Evolutionary conservation across 345 rosid genomes (phyloP).

Genomic region (Adansonia digitata): DNA sequence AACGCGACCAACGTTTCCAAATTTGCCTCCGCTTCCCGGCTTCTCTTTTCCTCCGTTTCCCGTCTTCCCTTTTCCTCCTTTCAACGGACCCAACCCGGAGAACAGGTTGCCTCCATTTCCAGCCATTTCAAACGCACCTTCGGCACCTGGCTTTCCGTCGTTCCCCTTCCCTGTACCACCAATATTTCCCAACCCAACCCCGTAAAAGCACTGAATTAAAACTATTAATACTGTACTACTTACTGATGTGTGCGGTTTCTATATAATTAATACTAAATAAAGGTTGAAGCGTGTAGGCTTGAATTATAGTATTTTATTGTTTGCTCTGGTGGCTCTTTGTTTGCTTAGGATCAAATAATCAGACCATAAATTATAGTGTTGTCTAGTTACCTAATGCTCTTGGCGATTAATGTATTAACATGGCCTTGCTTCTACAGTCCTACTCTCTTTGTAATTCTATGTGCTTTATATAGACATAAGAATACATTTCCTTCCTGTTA

Average conservation of each 20-base stretch:
- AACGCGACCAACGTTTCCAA: not conserved
- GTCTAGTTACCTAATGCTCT: not conserved
- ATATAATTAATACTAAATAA: not conserved
- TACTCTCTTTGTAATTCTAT: not conserved
- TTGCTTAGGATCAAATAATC: not conserved
- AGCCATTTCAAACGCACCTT: not conserved
- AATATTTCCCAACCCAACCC: not conserved
- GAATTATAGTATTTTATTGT: not conserved
- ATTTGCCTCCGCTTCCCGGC: constrained; percentile 16
- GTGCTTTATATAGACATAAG: not conserved
- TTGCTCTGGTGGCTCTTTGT: not conserved
- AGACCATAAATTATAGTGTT: not conserved
- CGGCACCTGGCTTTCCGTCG: not conserved
- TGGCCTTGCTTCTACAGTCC: not conserved
- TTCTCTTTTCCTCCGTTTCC: constrained; percentile 14
- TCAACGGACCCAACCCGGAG: not conserved
- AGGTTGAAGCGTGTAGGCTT: not conserved
- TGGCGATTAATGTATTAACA: not conserved
- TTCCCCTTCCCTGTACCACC: constrained; percentile 14
- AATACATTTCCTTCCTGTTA: not conserved
- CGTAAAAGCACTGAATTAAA: not conserved
- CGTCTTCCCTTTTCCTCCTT: constrained; percentile 10
- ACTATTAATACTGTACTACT: too few relatives aligned
- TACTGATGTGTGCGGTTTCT: not conserved
- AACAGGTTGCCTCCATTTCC: constrained; percentile 10